Base-by-base conservation (phyloP, 371 early-diverging fungal species). In the Chytridium lagenaria region DNA sequence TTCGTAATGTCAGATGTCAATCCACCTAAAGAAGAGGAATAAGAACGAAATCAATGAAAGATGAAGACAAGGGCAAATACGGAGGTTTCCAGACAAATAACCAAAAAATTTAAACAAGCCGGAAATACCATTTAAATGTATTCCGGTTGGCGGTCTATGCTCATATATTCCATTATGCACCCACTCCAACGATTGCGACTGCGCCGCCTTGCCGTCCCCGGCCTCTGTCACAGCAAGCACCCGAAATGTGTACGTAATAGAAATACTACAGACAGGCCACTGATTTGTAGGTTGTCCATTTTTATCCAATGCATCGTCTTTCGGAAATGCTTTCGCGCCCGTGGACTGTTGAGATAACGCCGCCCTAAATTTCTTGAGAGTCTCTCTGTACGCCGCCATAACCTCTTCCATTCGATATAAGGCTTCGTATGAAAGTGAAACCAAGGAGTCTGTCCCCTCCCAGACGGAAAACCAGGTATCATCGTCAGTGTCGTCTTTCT, bases 201-300 rank as follows among this genome's bases (percentile, higher is more conserved):
- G 34, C n/a, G 61, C 61, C 19, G 61, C 15, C 7, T 36, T 10
- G 2, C 61, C 61, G 23, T 61, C 36, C 1, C 68, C 68, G 2
- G 30, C 44, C 3, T 68, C 68, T 19, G 68, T 68, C 31, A 68
- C 44, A 7, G 52, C 68, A 51, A 50, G 26, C 23, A 51, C 52
- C 5, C 68, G 50, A 28, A 68, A 51, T 2, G 51, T 68, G 19
- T 50, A 51, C 26, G 5, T 12, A 44, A 68, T 51, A 2, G 34
- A 3, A 49, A 66, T 66, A 49, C 28, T 30, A 28, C 19, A 12
- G n/a, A 49, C 49, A 5, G 66, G 66, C 66, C 66, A 66, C 16
- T 16, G 36, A 2, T 16, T 10, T 28, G 39, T 40, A 5, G 44
- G 66, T 10, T 5, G 15, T 19, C 66, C 66, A 10, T 66, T 44